Base-by-base conservation (phyloP, 768 basidiomycete species). In the Agaricus sinodeliciosus region DNA sequence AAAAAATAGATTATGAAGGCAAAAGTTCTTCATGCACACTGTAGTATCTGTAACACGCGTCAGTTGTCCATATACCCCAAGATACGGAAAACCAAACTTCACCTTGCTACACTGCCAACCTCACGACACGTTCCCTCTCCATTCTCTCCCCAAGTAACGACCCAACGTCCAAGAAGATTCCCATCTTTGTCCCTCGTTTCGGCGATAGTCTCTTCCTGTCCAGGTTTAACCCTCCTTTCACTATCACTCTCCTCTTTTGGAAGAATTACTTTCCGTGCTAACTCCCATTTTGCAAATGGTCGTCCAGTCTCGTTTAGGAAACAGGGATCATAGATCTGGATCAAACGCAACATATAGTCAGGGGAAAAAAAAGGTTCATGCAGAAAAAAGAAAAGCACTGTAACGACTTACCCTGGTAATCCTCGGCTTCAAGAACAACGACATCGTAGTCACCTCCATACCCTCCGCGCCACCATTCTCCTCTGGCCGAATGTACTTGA, bases 211-310 rank as follows among this genome's bases (percentile, higher is more conserved):
- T 92, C 89, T 59, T 89, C 82, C 53, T 69, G 60, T 3, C 82
- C 83, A 0, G 75, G 69, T 15, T 55, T 54, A 25, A 68, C 63
- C 39, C 61, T 63, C 25, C 66, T 67, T 42, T 67, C 65, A 2
- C 62, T 62, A 37, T 64, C 65, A 1, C 11, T 31, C 31, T 59
- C 57, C 40, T 65, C 63, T 18, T 61, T 55, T 6, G 79, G 73
- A 0, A 85, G 67, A 45, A 73, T 65, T 27, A 90, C 70, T 19
- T 60, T 69, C 40, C 72, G 65, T 19, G 84, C 81, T 22, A 92
- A 78, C 63, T 89, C 85, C 89, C 88, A 92, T 56, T 81, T 89
- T 11, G 90, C 87, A 58, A 91, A 85, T 1, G 84, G 80, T 31
- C 89, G 76, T 52, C 66, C 69, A 0, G 85, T 82, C 45, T 80